Evolutionary conservation across 2,329 filamentous ascomycete genomes (phyloP).

Genomic region (Colletotrichum navitas): DNA sequence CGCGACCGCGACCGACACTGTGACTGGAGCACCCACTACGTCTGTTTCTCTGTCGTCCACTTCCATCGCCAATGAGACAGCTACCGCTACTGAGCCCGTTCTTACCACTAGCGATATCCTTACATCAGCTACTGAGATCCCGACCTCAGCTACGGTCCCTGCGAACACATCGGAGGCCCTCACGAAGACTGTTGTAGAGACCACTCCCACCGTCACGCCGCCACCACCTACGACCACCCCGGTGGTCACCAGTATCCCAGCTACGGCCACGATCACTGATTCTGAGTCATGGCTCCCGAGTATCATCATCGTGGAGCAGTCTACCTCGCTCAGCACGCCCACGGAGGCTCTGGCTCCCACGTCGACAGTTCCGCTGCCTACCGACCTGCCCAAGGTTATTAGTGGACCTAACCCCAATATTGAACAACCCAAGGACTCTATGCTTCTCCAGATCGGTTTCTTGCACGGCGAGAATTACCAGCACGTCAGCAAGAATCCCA

Average conservation of each 20-base stretch:
- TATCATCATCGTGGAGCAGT: slow-evolving; percentile 69
- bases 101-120: slow-evolving; percentile 15
- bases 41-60: slow-evolving; percentile 28
- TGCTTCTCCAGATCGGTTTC: slow-evolving; percentile 88
- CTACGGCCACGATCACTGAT: slow-evolving; percentile 59
- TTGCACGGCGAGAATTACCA: slow-evolving; percentile 83
- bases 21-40: slow-evolving; percentile 16
- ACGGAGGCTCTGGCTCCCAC: slow-evolving; percentile 56
- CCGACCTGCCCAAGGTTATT: slow-evolving; percentile 79
- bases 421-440: slow-evolving; percentile 71
- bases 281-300: slow-evolving; percentile 67
- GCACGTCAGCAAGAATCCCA: slow-evolving; percentile 79
- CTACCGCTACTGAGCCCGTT: slow-evolving; percentile 6
- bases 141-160: slow-evolving; percentile 32
- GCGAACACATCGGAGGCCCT: slow-evolving; percentile 37
- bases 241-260: slow-evolving; percentile 54
- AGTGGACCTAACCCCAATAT: slow-evolving; percentile 72
- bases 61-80: slow-evolving; percentile 27
- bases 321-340: slow-evolving; percentile 57
- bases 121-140: slow-evolving; percentile 16
- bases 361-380: slow-evolving; percentile 69
- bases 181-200: slow-evolving; percentile 20
- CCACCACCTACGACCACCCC: slow-evolving; percentile 34
- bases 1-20: slow-evolving; percentile 19
- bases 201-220: slow-evolving; percentile 15